Conservation (phyloP, 129 eudicot genomes). For the Artemisia argyi region DNA sequence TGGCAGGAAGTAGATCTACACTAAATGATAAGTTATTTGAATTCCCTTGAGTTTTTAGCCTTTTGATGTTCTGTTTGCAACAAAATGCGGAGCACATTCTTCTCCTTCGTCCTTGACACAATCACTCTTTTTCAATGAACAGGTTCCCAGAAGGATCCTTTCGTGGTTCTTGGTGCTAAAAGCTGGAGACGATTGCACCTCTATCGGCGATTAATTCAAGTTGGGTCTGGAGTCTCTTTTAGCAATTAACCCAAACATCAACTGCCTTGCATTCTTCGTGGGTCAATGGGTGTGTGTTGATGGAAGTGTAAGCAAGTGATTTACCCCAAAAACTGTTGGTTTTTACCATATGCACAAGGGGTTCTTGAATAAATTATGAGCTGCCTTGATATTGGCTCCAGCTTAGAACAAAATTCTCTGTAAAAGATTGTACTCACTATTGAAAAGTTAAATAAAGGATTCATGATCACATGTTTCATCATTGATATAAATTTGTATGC, state of each 20-base stretch:
- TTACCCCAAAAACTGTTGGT: not conserved
- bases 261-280: slow-evolving; percentile 24
- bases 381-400: slow-evolving; percentile 1
- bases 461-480: not conserved
- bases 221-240: slow-evolving; percentile 17
- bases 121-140: not conserved
- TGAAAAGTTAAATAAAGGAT: not conserved
- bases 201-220: slow-evolving; percentile 19
- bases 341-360: not conserved
- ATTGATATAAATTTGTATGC: not conserved
- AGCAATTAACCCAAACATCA: slow-evolving; percentile 36
- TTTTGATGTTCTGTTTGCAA: not conserved
- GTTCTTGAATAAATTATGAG: not conserved
- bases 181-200: slow-evolving; percentile 27
- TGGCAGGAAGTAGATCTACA: slow-evolving; percentile 23
- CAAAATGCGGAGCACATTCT: not conserved
- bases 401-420: not conserved
- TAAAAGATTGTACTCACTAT: not conserved
- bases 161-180: slow-evolving; percentile 12
- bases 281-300: slow-evolving; percentile 35
- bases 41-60: not conserved
- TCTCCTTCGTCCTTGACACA: not conserved
- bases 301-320: slow-evolving; percentile 22
- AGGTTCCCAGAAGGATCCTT: slow-evolving; percentile 10
- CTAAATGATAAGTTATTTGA: slow-evolving; percentile 6